phyloP scores from a whole-genome alignment of 2,329 filamentous ascomycete genomes.

The Ophiocordyceps australis region DNA sequence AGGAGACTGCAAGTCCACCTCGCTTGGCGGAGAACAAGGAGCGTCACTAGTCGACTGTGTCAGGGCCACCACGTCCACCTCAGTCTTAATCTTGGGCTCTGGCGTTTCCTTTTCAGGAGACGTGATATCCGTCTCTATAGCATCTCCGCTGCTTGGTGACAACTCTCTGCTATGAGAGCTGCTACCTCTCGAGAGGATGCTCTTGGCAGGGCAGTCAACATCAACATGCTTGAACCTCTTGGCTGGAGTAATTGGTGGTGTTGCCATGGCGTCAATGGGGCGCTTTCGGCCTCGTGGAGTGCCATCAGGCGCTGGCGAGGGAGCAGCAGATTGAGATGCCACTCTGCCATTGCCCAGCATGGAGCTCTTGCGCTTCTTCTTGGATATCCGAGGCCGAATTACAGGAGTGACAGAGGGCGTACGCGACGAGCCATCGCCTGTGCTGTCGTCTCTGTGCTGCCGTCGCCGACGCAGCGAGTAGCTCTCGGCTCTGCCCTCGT shows the following conservation, averaged over 20 bases:
- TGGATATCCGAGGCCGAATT: slow-evolving; percentile 30
- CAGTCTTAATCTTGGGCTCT: slow-evolving; percentile 9
- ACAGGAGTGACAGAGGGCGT: slow-evolving; percentile 39
- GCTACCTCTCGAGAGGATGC: slow-evolving; percentile 17
- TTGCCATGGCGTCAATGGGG: slow-evolving; percentile 24
- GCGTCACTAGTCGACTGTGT: too few species aligned
- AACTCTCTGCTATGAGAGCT: slow-evolving; percentile 13
- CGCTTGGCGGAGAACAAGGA: slow-evolving; percentile 14
- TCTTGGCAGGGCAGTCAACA: slow-evolving; percentile 8
- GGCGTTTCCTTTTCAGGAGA: slow-evolving; percentile 30
- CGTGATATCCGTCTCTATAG: slow-evolving; percentile 24
- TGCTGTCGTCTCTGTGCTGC: slow-evolving; percentile 31
- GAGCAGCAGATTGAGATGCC: slow-evolving; percentile 13
- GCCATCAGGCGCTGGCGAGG: slow-evolving; percentile 10
- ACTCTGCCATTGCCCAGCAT: slow-evolving; percentile 14
- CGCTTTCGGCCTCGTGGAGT: slow-evolving; percentile 17
- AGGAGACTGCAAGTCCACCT: slow-evolving; percentile 9
- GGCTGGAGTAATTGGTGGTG: slow-evolving; percentile 35
- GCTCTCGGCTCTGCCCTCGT: slow-evolving; percentile 17
- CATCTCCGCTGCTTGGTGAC: slow-evolving; percentile 10
- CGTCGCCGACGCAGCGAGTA: slow-evolving; percentile 39
- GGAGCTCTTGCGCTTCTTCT: slow-evolving; percentile 15
- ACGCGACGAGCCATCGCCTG: slow-evolving; percentile 26
- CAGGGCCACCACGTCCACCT: slow-evolving; percentile 1
- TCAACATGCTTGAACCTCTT: slow-evolving; percentile 28